phyloP scores from a whole-genome alignment of 1,284 basidiomycete genomes.

The Mycocalia duriaeana region DNA sequence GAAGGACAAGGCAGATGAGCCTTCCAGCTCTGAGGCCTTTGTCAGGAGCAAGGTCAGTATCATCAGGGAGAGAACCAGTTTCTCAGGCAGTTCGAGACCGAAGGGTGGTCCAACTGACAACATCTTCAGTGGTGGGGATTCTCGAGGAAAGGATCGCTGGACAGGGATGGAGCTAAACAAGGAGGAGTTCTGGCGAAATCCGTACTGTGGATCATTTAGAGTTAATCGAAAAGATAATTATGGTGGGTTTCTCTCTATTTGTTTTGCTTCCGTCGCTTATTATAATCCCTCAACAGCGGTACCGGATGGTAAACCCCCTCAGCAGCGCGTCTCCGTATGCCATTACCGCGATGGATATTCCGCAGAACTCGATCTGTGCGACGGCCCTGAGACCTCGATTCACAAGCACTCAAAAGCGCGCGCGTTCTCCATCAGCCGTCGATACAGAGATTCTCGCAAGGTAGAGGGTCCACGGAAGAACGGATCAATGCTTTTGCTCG shows the following conservation, averaged over 20 bases:
- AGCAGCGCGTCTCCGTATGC: constrained; percentile 61
- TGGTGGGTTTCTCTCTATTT: constrained; percentile 32
- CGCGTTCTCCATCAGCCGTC: constrained; percentile 72
- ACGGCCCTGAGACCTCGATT: constrained; percentile 61
- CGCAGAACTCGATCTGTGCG: constrained; percentile 27
- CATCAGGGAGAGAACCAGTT: neutral
- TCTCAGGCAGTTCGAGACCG: constrained; percentile 3
- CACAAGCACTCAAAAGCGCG: constrained; percentile 75
- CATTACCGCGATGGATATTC: constrained; percentile 49
- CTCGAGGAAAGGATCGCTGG: constrained; percentile 26
- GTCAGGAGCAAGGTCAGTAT: constrained; percentile 10
- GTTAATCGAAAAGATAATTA: constrained; percentile 46
- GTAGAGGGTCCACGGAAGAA: constrained; percentile 18
- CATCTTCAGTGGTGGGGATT: too few relatives aligned
- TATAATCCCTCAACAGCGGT: too few relatives aligned
- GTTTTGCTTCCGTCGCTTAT: too few relatives aligned
- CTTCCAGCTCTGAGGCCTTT: constrained; percentile 15
- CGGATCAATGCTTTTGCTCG: constrained; percentile 53
- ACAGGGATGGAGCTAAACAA: constrained; percentile 45
- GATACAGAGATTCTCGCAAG: constrained; percentile 32
- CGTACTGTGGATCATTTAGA: constrained; percentile 60
- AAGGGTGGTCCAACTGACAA: too few relatives aligned
- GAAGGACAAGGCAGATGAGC: constrained; percentile 45
- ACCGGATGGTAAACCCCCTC: constrained; percentile 51
- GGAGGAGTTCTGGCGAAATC: constrained; percentile 66